These are phyloP conservation scores for Hygrocybe coccinea DNA, from an alignment of 768 basidiomycete genomes.

Conservation along the genomic window DNA sequence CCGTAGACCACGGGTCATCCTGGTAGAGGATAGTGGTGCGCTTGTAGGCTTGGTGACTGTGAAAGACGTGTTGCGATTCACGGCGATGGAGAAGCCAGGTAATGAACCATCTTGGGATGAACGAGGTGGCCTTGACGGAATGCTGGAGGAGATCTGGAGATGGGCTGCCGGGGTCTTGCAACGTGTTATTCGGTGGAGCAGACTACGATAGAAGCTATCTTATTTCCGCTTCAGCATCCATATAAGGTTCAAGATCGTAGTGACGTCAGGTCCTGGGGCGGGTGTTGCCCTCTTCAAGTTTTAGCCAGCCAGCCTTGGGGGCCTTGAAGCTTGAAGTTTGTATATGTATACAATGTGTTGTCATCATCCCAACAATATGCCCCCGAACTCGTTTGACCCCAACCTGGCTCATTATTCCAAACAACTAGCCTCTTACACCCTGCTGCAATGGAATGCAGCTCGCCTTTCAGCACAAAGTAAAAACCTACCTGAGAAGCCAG, in stretches of 20 bases:
- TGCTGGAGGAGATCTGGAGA: constrained; percentile 58
- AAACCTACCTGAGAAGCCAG: not conserved
- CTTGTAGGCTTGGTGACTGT: constrained; percentile 88
- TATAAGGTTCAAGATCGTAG: too few species aligned
- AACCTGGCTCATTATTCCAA: constrained; percentile 41
- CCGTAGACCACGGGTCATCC: constrained; percentile 86
- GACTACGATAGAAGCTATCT: constrained; percentile 4
- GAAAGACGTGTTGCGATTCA: constrained; percentile 92
- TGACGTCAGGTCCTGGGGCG: not conserved
- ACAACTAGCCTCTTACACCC: constrained; percentile 45
- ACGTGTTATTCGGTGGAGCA: constrained; percentile 36
- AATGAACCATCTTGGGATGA: constrained; percentile 55
- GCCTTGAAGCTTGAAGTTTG: too few species aligned
- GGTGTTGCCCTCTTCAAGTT: too few species aligned
- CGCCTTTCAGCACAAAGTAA: constrained; percentile 18
- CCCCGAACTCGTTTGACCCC: not conserved
- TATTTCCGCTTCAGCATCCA: too few species aligned
- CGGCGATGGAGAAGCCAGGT: constrained; percentile 53
- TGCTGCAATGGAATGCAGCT: constrained; percentile 42
- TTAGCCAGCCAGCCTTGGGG: too few species aligned
- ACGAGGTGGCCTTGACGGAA: constrained; percentile 58
- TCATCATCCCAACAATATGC: too few species aligned
- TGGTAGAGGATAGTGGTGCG: constrained; percentile 82
- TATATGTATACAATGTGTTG: too few species aligned
- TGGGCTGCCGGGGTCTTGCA: constrained; percentile 41